Evolutionary conservation across 176 grass and related monocot species (phyloP).

Genomic region (Neostapfia colusana): DNA sequence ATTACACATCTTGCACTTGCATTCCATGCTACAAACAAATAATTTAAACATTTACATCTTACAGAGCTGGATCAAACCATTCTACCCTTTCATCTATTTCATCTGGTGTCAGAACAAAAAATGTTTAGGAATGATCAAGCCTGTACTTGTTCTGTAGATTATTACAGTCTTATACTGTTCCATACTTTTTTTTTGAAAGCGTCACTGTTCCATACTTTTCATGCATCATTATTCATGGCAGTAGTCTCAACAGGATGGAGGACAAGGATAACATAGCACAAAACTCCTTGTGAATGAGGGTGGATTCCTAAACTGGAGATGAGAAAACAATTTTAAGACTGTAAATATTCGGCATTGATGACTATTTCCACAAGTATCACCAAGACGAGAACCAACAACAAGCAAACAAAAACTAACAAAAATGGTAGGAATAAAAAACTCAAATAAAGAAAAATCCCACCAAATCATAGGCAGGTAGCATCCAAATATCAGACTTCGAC

Average conservation of each 20-base stretch:
- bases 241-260: neutral
- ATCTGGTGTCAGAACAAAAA: neutral
- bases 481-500: neutral
- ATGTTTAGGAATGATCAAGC: too few relatives aligned
- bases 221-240: neutral
- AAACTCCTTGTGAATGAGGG: neutral
- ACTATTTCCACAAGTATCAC: neutral
- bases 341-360: neutral
- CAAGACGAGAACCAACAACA: neutral
- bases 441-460: neutral
- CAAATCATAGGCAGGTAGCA: neutral
- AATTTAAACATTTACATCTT: neutral
- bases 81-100: neutral
- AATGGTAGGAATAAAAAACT: neutral
- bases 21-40: neutral
- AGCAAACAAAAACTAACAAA: neutral
- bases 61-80: too few relatives aligned
- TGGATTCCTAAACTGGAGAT: neutral
- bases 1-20: too few relatives aligned
- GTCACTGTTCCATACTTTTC: neutral
- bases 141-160: neutral
- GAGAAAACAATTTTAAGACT: neutral
- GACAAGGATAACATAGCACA: conserved; percentile 1
- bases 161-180: neutral
- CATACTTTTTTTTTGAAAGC: too few relatives aligned